Base-by-base conservation (phyloP, 768 basidiomycete genomes). In the Tylopilus plumbeoviolaceoides region DNA sequence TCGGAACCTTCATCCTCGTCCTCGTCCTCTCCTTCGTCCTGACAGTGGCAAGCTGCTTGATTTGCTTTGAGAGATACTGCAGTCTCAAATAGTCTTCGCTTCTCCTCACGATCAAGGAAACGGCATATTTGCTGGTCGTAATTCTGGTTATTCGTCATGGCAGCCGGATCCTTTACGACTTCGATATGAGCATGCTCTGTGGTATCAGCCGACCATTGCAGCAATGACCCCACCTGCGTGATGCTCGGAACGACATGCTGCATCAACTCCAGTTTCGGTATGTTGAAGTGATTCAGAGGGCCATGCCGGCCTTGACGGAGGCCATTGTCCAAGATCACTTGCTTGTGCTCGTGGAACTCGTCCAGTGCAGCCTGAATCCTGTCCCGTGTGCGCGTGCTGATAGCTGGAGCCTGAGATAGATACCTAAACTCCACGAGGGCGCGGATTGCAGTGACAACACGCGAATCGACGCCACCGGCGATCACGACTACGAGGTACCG, bases 391-490 rank as follows among this genome's bases (percentile, higher is more conserved):
- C 1, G 47, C 33, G 14, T 49, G 59, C 21, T 43, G 10, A 50
- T 35, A 4, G 25, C 23, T 1, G 8, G 8, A 0, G 68, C 54
- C 56, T 78, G 77, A 0, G 64, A 64, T 2, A 65, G 55, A 48
- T 72, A 75, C 4, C 58, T 56, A 47, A 78, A 74, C 38, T 77
- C 72, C 39, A 72, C 56, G 3, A 76, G 64, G 1, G 71, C 64
- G 1, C 66, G 61, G 21, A 78, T 41, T 1, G 69, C 68, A 30
- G 52, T 57, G 7, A 78, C 51, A 46, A 77, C 68, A 1, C 51
- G 7, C 0, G 41, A 31, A 2, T 67, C 50, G 11, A 68, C 68
- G 42, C 63, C 67, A 25, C 67, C 70, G 21, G 70, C 69, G 35
- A 76, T 70, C 12, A 72, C 56, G 4, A 63, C 25, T 14, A 78